Base-by-base conservation (phyloP, 495 filamentous ascomycete species). In the Paragyromitra xinjiangensis region DNA sequence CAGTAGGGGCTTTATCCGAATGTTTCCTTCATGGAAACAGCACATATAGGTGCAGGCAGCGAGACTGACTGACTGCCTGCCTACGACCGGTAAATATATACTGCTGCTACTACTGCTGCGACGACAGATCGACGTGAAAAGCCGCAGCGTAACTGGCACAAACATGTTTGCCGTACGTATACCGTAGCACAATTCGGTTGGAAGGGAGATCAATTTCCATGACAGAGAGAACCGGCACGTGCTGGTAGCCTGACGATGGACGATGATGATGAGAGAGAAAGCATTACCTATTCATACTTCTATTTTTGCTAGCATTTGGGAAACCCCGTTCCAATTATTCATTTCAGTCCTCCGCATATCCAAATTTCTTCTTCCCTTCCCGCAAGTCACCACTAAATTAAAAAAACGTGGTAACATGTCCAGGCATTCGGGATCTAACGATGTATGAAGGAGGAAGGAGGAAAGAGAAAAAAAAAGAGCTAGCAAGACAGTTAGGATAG, bases 391-490 rank as follows among this genome's bases (percentile, higher is more conserved):
- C 26, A 19, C 34, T 69, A 6, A 37, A 24, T 42, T 29, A 29
- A 24, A 50, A 42, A 66, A 65, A 67, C 59, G 69, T 77, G 74
- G 66, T 59, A 71, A 37, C 63, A 44, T 53, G 58, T 61, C 77
- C 74, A 62, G 74, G 77, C 61, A 79, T 51, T 67, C 75, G 59
- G 77, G 74, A 72, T 58, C 71, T 26, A 62, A 44, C 58, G 58
- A 65, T 42, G 42, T 19, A 59, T 64, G 48, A 50, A n/a, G 11
- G 39, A 29, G 26, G 50, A 77, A 56, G 62, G 56, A 37, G 26
- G 9, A 29, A n/a, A 26, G 26, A 24, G 34, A 24, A 24, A 4
- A 26, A 53, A 39, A 24, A 29, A 58, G 34, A 24, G 19, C 22
- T 44, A 45, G 19, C 37, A 64, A n/a, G 37, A 45, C 34, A 40